These are phyloP conservation scores for Bidens hawaiensis DNA, from an alignment of 140 eudicot genomes.

Conservation along the genomic window DNA sequence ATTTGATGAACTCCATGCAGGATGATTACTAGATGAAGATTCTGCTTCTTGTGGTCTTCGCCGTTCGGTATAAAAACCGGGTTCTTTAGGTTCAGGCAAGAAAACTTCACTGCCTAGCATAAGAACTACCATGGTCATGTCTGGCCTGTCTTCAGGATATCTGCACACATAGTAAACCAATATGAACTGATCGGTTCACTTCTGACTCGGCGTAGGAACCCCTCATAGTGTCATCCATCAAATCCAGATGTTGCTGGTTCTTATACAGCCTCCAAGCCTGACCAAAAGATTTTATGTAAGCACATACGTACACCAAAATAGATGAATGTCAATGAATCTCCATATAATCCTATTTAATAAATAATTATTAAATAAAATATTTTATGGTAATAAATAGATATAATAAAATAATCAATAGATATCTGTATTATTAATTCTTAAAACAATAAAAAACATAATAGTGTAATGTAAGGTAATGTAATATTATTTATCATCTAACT, in stretches of 20 bases:
- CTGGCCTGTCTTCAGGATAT: slow-evolving; percentile 42
- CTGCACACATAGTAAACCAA: slow-evolving; percentile 36
- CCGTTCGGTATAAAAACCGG: slow-evolving; percentile 41
- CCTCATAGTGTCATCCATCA: slow-evolving; percentile 22
- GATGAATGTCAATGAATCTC: background rate
- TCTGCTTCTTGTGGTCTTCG: slow-evolving; percentile 32
- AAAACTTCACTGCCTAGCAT: slow-evolving; percentile 33
- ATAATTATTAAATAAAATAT: no score
- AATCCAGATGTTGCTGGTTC: slow-evolving; percentile 25
- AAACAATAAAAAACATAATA: no score
- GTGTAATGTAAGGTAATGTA: no score
- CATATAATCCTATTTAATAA: background rate
- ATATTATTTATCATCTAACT: no score
- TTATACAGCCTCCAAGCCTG: slow-evolving; percentile 31
- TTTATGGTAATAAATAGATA: no score
- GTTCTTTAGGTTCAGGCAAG: slow-evolving; percentile 33
- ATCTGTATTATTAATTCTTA: no score
- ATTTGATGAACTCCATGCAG: slow-evolving; percentile 33
- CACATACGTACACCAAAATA: no score
- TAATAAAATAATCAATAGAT: no score
- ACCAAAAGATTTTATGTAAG: background rate
- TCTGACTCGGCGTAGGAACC: slow-evolving; percentile 10
- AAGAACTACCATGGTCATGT: slow-evolving; percentile 34
- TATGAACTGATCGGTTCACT: slow-evolving; percentile 26
- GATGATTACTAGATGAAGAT: slow-evolving; percentile 25